A percentile compares a stretch with the other conserved stretches of the same genome.
phyloP scores from a whole-genome alignment of 345 rosid species.

The Rhizophora mangle region DNA sequence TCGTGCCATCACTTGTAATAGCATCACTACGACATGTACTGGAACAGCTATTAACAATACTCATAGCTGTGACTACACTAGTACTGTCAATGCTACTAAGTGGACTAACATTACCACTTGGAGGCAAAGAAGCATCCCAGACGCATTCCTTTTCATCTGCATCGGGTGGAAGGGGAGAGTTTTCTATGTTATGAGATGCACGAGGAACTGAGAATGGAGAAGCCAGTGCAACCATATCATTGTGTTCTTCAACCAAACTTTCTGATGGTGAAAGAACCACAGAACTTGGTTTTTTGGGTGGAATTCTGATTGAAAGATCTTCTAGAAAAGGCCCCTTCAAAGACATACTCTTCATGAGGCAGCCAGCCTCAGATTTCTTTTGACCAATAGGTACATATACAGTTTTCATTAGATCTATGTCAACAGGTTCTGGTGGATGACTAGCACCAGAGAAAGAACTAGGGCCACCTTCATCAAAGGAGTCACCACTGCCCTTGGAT shows the following conservation, averaged over 20 bases:
- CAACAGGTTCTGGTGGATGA: slow-evolving; percentile 93
- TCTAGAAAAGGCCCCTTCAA: slow-evolving; percentile 71
- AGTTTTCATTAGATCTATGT: slow-evolving; percentile 70
- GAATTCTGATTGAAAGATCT: slow-evolving; percentile 64
- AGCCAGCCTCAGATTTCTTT: slow-evolving; percentile 55
- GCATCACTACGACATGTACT: slow-evolving; percentile 49
- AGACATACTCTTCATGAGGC: slow-evolving; percentile 65
- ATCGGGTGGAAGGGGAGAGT: slow-evolving; percentile 50
- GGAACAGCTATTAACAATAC: slow-evolving; percentile 64
- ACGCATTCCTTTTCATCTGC: slow-evolving; percentile 87
- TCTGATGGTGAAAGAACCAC: slow-evolving; percentile 61
- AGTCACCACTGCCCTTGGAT: slow-evolving; percentile 49
- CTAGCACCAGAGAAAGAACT: slow-evolving; percentile 87
- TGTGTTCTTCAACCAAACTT: slow-evolving; percentile 68
- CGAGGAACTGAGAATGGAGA: slow-evolving; percentile 59
- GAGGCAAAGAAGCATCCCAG: slow-evolving; percentile 95
- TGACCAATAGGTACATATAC: slow-evolving; percentile 65
- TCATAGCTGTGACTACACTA: slow-evolving; percentile 74
- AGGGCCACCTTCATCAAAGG: slow-evolving; percentile 63
- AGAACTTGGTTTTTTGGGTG: slow-evolving; percentile 52
- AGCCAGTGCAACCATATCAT: slow-evolving; percentile 37
- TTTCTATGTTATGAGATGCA: slow-evolving; percentile 66
- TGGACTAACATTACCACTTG: slow-evolving; percentile 89
- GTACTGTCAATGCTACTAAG: slow-evolving; percentile 75
- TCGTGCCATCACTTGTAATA: slow-evolving; percentile 70